Base-by-base conservation (phyloP, 2,329 filamentous ascomycete genomes). In the Exophiala bonariae region DNA sequence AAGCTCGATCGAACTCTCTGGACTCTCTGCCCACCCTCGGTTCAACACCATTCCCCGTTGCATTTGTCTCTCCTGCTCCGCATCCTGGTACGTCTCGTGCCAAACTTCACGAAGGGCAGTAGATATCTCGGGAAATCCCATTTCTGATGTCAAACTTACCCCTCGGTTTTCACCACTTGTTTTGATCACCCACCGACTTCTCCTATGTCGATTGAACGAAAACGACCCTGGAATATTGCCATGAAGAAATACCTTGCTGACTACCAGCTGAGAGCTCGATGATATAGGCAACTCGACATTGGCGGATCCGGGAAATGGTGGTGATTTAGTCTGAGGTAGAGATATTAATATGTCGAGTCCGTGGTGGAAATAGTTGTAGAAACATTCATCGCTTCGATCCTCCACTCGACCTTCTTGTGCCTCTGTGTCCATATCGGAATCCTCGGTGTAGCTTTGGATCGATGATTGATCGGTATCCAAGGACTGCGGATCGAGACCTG, bases 281-380 rank as follows among this genome's bases (percentile, higher is more conserved):
- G 63, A 61, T 14, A 60, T 57, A 28, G 46, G 43, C 18, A 35
- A 19, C 17, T 56, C 50, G n/a, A 22, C 42, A 14, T 13, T 30
- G 13, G 28, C 28, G 4, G 20, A 31, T 13, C 41, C 40, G 7
- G 84, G 86, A 0, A 86, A 83, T 5, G 74, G 73, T 17, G 80
- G 80, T 0, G 86, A 87, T 3, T 85, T 75, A 4, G 77, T 64
- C 0, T 81, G 82, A 1, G 88, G 86, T 22, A 83, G 82, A 1
- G 92, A 95, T n/a, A 99, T 80, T 4, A 97, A 77, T 8, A 96
- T 80, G 66, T 99, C 93, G 62, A 99, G 95, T 2, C 93, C 93
- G 53, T 96, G 85, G 56, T 92, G 86, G 64, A 96, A 99, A 66
- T 99, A 99, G 66, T 97, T 97, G 70, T 93, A 96, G 65, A 97